Base-by-base conservation (phyloP, 2,329 filamentous ascomycete species). In the Rhynchosporium agropyri region DNA sequence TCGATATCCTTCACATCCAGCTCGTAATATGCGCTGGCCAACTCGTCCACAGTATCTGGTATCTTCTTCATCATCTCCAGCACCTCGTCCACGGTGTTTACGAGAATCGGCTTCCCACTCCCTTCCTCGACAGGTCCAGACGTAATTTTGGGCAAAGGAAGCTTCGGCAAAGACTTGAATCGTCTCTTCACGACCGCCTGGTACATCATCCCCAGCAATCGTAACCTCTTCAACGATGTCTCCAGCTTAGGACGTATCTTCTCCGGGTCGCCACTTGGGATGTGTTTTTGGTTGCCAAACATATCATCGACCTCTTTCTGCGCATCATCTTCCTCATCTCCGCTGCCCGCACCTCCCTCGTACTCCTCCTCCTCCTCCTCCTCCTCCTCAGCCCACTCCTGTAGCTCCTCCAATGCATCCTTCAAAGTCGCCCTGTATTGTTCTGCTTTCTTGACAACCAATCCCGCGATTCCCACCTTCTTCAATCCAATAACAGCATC, bases 341-440 rank as follows among this genome's bases (percentile, higher is more conserved):
- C 74, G 43, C 70, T 66, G 56, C 71, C 77, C 59, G 78, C 80
- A 0, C 82, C 73, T 13, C 81, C 79, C 0, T 85, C 84, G 1
- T 84, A 82, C 62, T 73, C 77, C 57, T 83, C 79, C 1, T 86
- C 86, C 0, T 86, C 86, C 3, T 85, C 84, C 0, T 83, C 82
- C 9, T 85, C 83, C 70, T 92, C 89, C 1, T 92, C 89, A 26
- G 88, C 86, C 92, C 93, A 97, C 70, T 94, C 91, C 74, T 92
- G 91, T 67, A 97, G 76, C 77, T 97, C 94, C 66, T 90, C 85
- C 69, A 96, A 84, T 0, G 92, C 89, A 77, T 97, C 94, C 69
- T 90, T 85, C 29, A 97, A 79, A 2, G 89, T 84, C 61, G 90
- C 90, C 46, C 86, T 80, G 76, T 89, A 91, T 74, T 92, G 83